Evolutionary conservation across 495 filamentous ascomycete species (phyloP), one percentile per base, ranked within the genome.

Genomic region (Evernia prunastri): DNA sequence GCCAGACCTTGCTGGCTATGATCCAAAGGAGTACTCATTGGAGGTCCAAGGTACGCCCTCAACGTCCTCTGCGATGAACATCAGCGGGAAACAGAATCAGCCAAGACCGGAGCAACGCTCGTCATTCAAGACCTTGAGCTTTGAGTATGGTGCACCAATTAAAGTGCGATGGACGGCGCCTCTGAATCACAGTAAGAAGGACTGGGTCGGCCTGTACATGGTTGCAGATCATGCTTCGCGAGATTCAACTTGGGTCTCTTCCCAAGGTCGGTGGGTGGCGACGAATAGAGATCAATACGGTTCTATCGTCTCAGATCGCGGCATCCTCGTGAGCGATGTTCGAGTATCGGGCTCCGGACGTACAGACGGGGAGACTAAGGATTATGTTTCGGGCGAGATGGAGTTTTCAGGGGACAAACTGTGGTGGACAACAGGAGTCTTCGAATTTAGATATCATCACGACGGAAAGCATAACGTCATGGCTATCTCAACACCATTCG

Each of bases 361-460:
- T 27, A 72, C 79, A 12, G 82, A 86, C 59, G 81, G 77, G 6
- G 73, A 78, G 51, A 71, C 75, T 9, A 72, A 70, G 42, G 80
- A 85, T 63, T 79, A 81, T 63, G 74, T 86, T 6, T 75, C 77
- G 31, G 94, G 94, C 63, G 92, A 97, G 73, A 84, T 97, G 76
- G 73, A 89, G 43, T 97, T 98, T 68, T 81, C 85, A 20, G 92
- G 92, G 45, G 92, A 97, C 80, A 97, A 97, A 78, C 81, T 94
- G 18, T 97, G 91, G 85, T 98, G 94, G 94, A 94, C 87, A 1
- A 89, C 92, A 47, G 94, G 94, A 57, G 88, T 91, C 45, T 97
- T 95, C 72, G 94, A 98, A 70, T 92, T 98, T 77, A 86, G 94
- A 13, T 97, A 96, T 76, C 94, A 98, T 79, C 94, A 98, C 77